A percentile compares a stretch with the other conserved stretches of the same genome.
These are phyloP conservation scores for Sphenostylis stenocarpa DNA, from an alignment of 306 rosid genomes.

Conservation along the genomic window DNA sequence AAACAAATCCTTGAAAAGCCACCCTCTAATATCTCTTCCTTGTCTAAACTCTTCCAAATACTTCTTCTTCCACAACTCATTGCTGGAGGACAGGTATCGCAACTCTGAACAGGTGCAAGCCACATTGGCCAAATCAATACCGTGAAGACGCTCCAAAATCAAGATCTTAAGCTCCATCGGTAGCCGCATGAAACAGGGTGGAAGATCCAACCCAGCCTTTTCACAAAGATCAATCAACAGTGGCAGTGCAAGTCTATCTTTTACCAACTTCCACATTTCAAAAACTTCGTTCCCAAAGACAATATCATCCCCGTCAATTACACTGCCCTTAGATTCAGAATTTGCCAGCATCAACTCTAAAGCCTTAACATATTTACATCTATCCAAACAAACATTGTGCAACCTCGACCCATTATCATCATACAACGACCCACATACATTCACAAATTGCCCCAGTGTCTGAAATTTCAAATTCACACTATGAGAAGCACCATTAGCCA, in stretches of 20 bases:
- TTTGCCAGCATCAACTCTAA: constrained; percentile 43
- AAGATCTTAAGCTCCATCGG: constrained; percentile 64
- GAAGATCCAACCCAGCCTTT: constrained; percentile 56
- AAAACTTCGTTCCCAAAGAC: constrained; percentile 39
- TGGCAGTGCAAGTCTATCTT: constrained; percentile 75
- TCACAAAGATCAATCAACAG: constrained; percentile 75
- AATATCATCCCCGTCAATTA: constrained; percentile 4
- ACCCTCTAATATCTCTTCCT: not conserved
- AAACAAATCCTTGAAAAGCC: constrained; percentile 46
- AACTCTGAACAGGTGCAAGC: constrained; percentile 58
- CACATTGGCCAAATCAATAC: constrained; percentile 56
- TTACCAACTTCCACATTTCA: constrained; percentile 76
- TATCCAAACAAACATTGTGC: constrained; percentile 50
- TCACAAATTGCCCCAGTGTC: constrained; percentile 54
- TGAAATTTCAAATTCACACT: constrained; percentile 59
- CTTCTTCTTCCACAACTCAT: constrained; percentile 74
- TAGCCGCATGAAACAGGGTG: constrained; percentile 70
- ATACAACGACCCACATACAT: constrained; percentile 61
- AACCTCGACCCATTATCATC: constrained; percentile 42
- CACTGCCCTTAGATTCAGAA: constrained; percentile 32
- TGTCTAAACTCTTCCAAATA: constrained; percentile 47
- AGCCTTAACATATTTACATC: constrained; percentile 38
- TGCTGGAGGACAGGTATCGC: constrained; percentile 41
- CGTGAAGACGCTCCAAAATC: constrained; percentile 65
- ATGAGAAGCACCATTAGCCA: constrained; percentile 30